These are phyloP conservation scores for Nepenthes mirabilis DNA, from an alignment of 148 eudicot genomes.

Conservation along the genomic window DNA sequence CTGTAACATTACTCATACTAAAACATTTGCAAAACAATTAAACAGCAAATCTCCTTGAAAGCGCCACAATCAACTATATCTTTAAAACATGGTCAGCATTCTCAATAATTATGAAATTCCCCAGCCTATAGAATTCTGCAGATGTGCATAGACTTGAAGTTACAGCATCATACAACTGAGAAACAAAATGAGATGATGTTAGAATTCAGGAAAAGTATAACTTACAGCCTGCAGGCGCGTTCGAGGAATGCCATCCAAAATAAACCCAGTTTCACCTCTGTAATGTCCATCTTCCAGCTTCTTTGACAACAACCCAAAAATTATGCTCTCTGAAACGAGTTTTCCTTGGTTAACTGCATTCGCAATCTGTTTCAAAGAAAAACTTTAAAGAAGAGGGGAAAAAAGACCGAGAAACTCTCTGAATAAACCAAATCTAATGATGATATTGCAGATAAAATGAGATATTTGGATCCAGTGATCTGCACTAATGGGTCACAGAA, in stretches of 20 bases:
- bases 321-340: slow-evolving; percentile 19
- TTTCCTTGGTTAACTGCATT: slow-evolving; percentile 18
- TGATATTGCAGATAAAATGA: not conserved
- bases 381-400: not conserved
- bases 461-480: too few species aligned
- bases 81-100: too few species aligned
- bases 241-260: slow-evolving; percentile 20
- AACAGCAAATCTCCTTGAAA: too few species aligned
- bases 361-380: slow-evolving; percentile 11
- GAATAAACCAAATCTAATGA: not conserved
- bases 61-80: too few species aligned
- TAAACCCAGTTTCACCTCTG: slow-evolving; percentile 21
- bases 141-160: not conserved
- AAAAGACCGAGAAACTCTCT: not conserved
- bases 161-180: not conserved
- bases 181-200: too few species aligned
- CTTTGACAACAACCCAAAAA: slow-evolving; percentile 21
- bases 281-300: slow-evolving; percentile 16
- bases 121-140: not conserved
- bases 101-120: too few species aligned
- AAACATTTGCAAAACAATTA: too few species aligned
- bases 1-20: too few species aligned
- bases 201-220: not conserved
- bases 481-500: too few species aligned
- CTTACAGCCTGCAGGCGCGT: slow-evolving; percentile 23